Conservation (phyloP, 2,329 filamentous ascomycete species). For the Trichoderma brevicompactum region DNA sequence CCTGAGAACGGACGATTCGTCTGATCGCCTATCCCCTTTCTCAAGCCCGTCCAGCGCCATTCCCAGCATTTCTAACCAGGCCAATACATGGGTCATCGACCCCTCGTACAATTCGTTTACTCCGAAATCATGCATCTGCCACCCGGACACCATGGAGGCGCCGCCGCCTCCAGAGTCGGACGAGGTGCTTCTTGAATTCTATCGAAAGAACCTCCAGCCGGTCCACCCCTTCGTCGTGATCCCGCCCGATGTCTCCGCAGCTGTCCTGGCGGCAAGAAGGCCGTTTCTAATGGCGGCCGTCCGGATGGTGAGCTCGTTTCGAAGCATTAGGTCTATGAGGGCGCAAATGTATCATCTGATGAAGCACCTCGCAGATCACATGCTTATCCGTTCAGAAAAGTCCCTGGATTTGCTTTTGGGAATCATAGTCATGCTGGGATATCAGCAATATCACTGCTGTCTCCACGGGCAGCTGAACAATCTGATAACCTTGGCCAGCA, state of each 20-base stretch:
- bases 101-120: constrained; percentile 52
- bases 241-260: constrained; percentile 42
- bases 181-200: constrained; percentile 51
- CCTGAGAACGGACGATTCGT: constrained; percentile 12
- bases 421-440: constrained; percentile 54
- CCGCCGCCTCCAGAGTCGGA: constrained; percentile 51
- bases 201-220: constrained; percentile 49
- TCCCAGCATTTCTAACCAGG: constrained; percentile 26
- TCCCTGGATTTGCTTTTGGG: constrained; percentile 56
- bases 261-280: constrained; percentile 44
- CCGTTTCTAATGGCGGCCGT: constrained; percentile 57
- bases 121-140: constrained; percentile 53
- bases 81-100: constrained; percentile 43
- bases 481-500: constrained; percentile 53
- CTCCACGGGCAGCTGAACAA: constrained; percentile 58
- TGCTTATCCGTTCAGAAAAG: constrained; percentile 54
- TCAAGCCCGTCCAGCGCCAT: constrained; percentile 33
- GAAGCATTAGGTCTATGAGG: constrained; percentile 52
- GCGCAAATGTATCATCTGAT: constrained; percentile 56
- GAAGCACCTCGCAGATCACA: constrained; percentile 51
- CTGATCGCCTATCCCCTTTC: constrained; percentile 9
- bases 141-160: constrained; percentile 46
- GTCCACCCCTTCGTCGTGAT: constrained; percentile 55
- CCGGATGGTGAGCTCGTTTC: constrained; percentile 54
- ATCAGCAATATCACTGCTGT: constrained; percentile 60